Base-by-base conservation (phyloP, 2,329 filamentous ascomycete species). In the Coniochaeta pulveracea region DNA sequence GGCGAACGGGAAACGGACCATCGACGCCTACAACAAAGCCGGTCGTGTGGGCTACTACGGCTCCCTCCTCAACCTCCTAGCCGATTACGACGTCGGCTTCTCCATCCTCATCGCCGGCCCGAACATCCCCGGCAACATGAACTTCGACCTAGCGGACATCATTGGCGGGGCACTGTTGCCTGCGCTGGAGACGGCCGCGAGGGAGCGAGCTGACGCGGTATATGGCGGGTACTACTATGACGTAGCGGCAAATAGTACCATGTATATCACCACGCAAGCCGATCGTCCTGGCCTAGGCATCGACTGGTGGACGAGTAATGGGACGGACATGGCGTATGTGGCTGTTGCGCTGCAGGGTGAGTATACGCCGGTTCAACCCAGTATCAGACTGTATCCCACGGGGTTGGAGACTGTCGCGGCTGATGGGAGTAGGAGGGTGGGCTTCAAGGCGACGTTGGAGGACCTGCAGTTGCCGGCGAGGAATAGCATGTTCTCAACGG, bases 31-130 rank as follows among this genome's bases (percentile, higher is more conserved):
- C 37, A 39, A 36, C 34, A 56, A 55, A 32, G 40, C 47, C 6
- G 53, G 54, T n/a, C 36, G 45, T 34, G 27, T 54, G 4, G 52
- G 53, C 16, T 39, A 43, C 7, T 60, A 58, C 41, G 47, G 46
- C 19, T 51, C 53, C n/a, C 49, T 50, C 18, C 25, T 56, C 11
- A 49, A 47, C 5, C 40, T 58, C 10, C 40, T 55, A 11, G 54
- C 56, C 1, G 52, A 55, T 39, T 54, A 45, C 28, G 47, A 49
- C 23, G 43, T 54, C 18, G 56, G 56, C 10, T 54, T 54, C 34
- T 48, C 46, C 7, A 47, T 59, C 15, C 41, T 60, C 5, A 39
- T 49, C 4, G 49, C 50, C 27, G 19, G 43, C 41, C 29, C 29
- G 12, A 26, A 23, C 3, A 35, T 50, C 10, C 44, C 48, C 1